Evolutionary conservation across 2,329 filamentous ascomycete genomes (phyloP).

Genomic region (Whalleya microplaca): DNA sequence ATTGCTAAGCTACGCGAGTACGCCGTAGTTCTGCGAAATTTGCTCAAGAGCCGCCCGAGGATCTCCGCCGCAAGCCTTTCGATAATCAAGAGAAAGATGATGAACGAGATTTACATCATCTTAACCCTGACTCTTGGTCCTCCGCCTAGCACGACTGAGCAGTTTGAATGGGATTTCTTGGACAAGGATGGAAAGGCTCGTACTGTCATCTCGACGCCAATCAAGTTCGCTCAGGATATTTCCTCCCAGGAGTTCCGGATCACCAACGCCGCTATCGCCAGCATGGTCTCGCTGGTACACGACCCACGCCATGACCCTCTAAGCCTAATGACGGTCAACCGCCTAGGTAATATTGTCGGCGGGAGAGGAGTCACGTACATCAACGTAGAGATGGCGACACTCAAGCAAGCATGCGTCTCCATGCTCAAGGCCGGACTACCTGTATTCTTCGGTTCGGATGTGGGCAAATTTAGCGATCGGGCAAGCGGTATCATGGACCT

Average conservation of each 20-base stretch:
- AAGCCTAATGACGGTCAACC: constrained; percentile 73
- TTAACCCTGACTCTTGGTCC: constrained; percentile 83
- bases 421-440: constrained; percentile 81
- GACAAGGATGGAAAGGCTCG: constrained; percentile 70
- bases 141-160: constrained; percentile 68
- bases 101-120: constrained; percentile 79
- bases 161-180: constrained; percentile 81
- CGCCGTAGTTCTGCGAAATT: constrained; percentile 69
- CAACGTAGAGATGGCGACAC: constrained; percentile 74
- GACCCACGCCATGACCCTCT: constrained; percentile 80
- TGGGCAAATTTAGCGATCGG: constrained; percentile 78
- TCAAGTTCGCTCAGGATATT: constrained; percentile 72
- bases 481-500: constrained; percentile 78
- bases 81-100: constrained; percentile 70
- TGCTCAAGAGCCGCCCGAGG: constrained; percentile 47
- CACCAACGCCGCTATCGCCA: constrained; percentile 63
- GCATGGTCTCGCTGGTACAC: constrained; percentile 81
- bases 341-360: constrained; percentile 81
- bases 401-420: constrained; percentile 74
- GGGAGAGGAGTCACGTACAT: constrained; percentile 78
- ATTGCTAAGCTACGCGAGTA: constrained; percentile 88
- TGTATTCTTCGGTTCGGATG: constrained; percentile 88
- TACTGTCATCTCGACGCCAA: constrained; percentile 66
- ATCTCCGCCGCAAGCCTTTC: constrained; percentile 45
- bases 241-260: constrained; percentile 62